phyloP scores from a whole-genome alignment of 768 basidiomycete genomes.

The Rhodotorula paludigena region DNA sequence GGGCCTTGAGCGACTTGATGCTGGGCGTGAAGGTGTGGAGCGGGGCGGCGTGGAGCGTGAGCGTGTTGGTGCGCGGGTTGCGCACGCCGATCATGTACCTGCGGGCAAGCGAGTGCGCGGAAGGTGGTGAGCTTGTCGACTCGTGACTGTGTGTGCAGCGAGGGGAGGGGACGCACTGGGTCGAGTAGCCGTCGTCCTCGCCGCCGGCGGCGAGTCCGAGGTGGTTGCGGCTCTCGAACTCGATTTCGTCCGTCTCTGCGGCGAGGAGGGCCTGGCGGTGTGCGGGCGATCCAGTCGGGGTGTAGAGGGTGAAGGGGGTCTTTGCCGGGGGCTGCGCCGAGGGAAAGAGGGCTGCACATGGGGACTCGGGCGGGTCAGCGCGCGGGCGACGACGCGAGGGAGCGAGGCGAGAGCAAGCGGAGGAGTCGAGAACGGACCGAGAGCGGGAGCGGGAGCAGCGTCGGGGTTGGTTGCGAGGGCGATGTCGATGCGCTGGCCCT shows the following conservation, averaged over 20 bases:
- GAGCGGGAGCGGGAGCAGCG: constrained; percentile 8
- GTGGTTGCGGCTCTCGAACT: constrained; percentile 63
- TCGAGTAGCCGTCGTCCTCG: constrained; percentile 7
- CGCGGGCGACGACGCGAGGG: too few species aligned
- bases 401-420: background rate
- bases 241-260: constrained; percentile 77
- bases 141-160: background rate
- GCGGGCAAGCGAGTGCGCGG: too few species aligned
- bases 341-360: constrained; percentile 33
- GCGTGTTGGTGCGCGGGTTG: constrained; percentile 67
- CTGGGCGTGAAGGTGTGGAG: constrained; percentile 67
- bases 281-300: constrained; percentile 13
- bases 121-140: background rate
- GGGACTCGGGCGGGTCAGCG: background rate
- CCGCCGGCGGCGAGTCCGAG: background rate
- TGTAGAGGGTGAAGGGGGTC: constrained; percentile 36
- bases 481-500: constrained; percentile 21
- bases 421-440: constrained; percentile 16
- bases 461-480: constrained; percentile 56
- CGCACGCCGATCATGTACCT: constrained; percentile 82
- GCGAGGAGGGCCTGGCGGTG: constrained; percentile 57
- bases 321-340: constrained; percentile 28
- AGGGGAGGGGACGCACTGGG: constrained; percentile 13
- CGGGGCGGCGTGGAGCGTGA: constrained; percentile 64
- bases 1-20: constrained; percentile 73